phyloP scores from a whole-genome alignment of 352 stramenopile species.

The Thalassiosira hispida region DNA sequence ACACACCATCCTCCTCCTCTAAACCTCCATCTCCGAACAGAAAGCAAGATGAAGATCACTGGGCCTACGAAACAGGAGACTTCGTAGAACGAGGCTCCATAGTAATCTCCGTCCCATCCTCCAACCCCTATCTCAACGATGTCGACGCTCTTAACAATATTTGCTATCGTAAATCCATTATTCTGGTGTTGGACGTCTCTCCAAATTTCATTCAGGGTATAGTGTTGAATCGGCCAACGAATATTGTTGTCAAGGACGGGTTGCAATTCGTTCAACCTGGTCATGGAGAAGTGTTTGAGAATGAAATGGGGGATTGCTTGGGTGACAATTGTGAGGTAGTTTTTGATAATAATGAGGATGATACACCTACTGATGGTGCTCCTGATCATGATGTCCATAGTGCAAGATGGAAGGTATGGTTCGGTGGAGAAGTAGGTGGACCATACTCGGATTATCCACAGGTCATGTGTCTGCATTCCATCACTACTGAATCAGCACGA shows the following conservation, averaged over 20 bases:
- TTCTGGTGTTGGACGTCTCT: slow-evolving; percentile 67
- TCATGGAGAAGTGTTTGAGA: slow-evolving; percentile 21
- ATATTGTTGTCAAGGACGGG: slow-evolving; percentile 52
- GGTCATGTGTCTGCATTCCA: slow-evolving; percentile 63
- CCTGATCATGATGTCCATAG: neutral
- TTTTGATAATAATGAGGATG: neutral
- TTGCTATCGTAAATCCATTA: slow-evolving; percentile 80
- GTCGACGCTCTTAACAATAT: slow-evolving; percentile 44
- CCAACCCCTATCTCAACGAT: slow-evolving; percentile 24
- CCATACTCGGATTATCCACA: slow-evolving; percentile 50
- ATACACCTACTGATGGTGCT: neutral
- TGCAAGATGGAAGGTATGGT: slow-evolving; percentile 62
- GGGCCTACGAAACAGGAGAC: slow-evolving; percentile 67
- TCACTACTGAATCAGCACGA: slow-evolving; percentile 31
- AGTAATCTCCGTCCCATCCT: slow-evolving; percentile 50
- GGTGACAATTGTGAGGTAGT: slow-evolving; percentile 19
- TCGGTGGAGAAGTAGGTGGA: slow-evolving; percentile 63
- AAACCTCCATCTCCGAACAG: slow-evolving; percentile 4
- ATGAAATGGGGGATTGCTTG: slow-evolving; percentile 13
- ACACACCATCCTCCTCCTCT: neutral
- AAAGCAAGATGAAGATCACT: slow-evolving; percentile 26
- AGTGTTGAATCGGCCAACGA: slow-evolving; percentile 72
- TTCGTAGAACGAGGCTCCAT: slow-evolving; percentile 70
- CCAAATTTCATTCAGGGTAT: slow-evolving; percentile 73
- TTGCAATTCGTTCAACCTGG: slow-evolving; percentile 39